Evolutionary conservation across 495 filamentous ascomycete genomes (phyloP), one percentile per base, ranked within the genome.

Genomic region (Chlorociboria aeruginascens): DNA sequence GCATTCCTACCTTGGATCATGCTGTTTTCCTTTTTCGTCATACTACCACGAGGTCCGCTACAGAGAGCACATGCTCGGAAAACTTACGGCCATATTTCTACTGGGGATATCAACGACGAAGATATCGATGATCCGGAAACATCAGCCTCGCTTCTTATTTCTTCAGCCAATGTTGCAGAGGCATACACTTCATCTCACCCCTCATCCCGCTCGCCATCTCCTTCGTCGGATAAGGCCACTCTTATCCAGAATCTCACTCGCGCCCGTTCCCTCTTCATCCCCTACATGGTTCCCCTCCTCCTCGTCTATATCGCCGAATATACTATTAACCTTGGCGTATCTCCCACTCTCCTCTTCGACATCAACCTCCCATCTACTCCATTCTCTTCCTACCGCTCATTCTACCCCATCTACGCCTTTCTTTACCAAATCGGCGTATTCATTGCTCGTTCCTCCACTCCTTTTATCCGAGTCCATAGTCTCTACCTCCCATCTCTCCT

Each of bases 281-380:
- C 74, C 0, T 77, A 76, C 60, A 96, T 97, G 87, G 68, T 95
- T 2, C 92, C 92, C 0, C 72, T 98, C 8, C 68, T 96, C 35
- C 67, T 98, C 20, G 92, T 98, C 46, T 98, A 95, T 60, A 74
- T 95, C 34, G 86, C 88, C 44, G 92, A 98, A 69, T 97, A 96
- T 61, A 89, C 86, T 50, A 94, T 96, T 64, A 96, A 96, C 66
- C 87, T 92, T 66, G 88, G 87, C 34, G 85, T 98, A 33, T 71
- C 84, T 0, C 92, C 90, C 0, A 95, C 86, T 0, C 71, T 96
- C 9, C 77, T 98, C 32, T 98, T 94, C 63, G 87, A 89, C 0
- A 65, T 95, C 8, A 28, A n/a, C 11, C 8, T 20, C 10, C 38
- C 11, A 8, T n/a, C 25, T n/a, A 81, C 81, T 0, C 90, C 90